Evolutionary conservation across 73 alveolate species (phyloP), one percentile per base, ranked within the genome.

Genomic region (Tetrahymena borealis): DNA sequence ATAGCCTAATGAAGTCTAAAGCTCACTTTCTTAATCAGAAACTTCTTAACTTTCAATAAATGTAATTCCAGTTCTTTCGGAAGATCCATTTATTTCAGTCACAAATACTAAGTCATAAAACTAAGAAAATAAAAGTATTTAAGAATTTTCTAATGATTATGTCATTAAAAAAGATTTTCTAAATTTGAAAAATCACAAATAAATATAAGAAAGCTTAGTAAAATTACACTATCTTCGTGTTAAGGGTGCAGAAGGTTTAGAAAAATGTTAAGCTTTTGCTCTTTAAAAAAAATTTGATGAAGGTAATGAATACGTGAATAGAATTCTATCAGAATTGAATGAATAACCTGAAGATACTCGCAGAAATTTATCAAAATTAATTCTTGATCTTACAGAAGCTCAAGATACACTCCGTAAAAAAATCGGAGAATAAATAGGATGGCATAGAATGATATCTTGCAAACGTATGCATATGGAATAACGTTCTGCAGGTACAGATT

Each of bases 401-500:
- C 28, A 60, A n/a, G 85, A 60, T 60, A 60, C 85, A 5, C 85
- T 60, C 15, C n/a, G 85, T 18, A 60, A 60, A n/a, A 60, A 60
- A 60, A 28, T 60, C 9, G 85, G 85, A 18, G 85, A 60, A 35
- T 6, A 60, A 60, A 60, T 18, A 60, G 85, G 85, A 60, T 60
- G 85, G 85, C 85, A 60, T 60, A 32, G 85, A 6, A 60, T 60
- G 85, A 60, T 60, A 15, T 60, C 85, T 1, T 60, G 85, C 38
- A 60, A 60, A n/a, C 85, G 85, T 60, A 60, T 60, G 85, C 85
- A 60, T 60, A 60, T 60, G 85, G 85, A 60, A 60, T 60, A 60
- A 28, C 85, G 85, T 20, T 60, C 85, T 60, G 85, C 85, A 60
- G 85, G 85, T 24, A 60, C 85, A 60, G 85, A 60, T 60, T 60